Percentiles rank a stretch among this genome's conserved stretches.
These are phyloP conservation scores for Arctostaphylos glauca DNA, from an alignment of 148 eudicot genomes.

Conservation along the genomic window DNA sequence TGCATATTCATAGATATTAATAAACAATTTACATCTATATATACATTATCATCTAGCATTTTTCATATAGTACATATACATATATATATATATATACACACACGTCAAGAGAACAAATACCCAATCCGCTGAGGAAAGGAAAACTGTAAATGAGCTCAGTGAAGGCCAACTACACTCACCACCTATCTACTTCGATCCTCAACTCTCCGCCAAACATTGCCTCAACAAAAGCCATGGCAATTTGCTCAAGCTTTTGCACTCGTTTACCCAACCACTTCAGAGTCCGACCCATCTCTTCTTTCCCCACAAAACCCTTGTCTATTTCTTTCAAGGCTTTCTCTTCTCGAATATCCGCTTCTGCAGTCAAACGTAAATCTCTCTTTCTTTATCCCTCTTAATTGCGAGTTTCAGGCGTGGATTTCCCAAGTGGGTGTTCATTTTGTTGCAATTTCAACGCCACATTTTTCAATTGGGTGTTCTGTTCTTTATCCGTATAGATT, in stretches of 20 bases:
- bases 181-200: not conserved
- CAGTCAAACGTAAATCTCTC: constrained; percentile 29
- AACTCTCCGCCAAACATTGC: too few species aligned
- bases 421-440: not conserved
- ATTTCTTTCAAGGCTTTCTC: constrained; percentile 39
- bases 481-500: not conserved
- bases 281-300: constrained; percentile 40
- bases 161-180: not conserved
- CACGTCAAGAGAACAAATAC: too few species aligned
- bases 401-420: not conserved
- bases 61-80: too few species aligned
- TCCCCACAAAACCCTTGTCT: constrained; percentile 37
- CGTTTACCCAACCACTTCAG: constrained; percentile 33
- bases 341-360: constrained; percentile 42
- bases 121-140: too few species aligned
- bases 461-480: not conserved
- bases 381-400: not conserved
- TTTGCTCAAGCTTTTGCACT: constrained; percentile 38
- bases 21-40: too few species aligned
- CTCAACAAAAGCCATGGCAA: constrained; percentile 30
- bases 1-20: too few species aligned
- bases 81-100: too few species aligned
- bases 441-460: not conserved
- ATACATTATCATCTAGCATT: too few species aligned
- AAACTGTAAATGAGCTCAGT: not conserved